Conservation (phyloP, 345 rosid genomes). For the Odontarrhena argentea region DNA sequence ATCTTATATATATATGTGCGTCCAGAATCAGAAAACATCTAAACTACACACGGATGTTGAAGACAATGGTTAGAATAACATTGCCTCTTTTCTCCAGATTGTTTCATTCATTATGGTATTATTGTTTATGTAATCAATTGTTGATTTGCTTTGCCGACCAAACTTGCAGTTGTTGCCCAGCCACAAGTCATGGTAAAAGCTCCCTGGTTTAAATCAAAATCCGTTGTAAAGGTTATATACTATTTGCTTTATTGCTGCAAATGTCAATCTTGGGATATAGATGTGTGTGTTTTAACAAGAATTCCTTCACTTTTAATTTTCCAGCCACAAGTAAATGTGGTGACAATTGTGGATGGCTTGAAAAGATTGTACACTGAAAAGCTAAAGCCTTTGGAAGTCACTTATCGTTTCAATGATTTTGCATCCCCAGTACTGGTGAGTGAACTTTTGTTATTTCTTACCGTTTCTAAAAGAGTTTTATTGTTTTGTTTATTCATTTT, state of each 20-base stretch:
- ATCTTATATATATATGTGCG: constrained; percentile 9
- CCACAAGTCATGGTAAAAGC: constrained; percentile 43
- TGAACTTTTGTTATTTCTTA: constrained; percentile 19
- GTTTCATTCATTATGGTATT: neutral
- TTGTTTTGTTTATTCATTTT: constrained; percentile 1
- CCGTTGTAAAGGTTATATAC: constrained; percentile 57
- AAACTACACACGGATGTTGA: constrained; percentile 36
- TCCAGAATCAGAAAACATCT: constrained; percentile 49
- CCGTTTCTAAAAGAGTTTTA: constrained; percentile 5
- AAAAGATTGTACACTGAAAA: constrained; percentile 80
- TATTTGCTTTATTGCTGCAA: neutral
- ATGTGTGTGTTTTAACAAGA: neutral
- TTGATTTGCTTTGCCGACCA: constrained; percentile 23
- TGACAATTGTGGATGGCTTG: constrained; percentile 89
- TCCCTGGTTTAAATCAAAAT: constrained; percentile 62
- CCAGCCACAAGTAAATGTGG: constrained; percentile 62
- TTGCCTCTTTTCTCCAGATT: constrained; percentile 3
- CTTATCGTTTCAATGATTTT: constrained; percentile 89
- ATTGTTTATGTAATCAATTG: neutral
- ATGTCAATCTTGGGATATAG: neutral
- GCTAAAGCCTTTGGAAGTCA: constrained; percentile 81
- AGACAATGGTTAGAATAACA: constrained; percentile 52
- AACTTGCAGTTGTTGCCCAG: constrained; percentile 49
- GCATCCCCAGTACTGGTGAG: constrained; percentile 81
- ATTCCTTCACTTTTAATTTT: constrained; percentile 34